These are phyloP conservation scores for Tetrapisispora fleetii DNA, from an alignment of 805 yeast species.

Conservation along the genomic window DNA sequence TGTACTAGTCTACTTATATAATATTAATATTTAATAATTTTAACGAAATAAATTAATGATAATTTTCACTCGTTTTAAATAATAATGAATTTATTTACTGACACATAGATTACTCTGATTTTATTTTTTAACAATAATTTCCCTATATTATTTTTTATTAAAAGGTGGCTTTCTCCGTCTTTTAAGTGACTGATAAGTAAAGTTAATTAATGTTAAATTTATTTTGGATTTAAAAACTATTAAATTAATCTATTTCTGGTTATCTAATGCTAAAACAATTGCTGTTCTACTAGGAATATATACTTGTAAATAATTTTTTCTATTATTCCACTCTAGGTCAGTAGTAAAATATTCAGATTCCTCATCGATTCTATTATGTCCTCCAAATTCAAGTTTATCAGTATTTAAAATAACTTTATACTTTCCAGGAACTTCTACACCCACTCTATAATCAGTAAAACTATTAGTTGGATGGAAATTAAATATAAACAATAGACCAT, in stretches of 20 bases:
- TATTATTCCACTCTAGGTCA: slow-evolving; percentile 68
- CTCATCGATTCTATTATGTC: slow-evolving; percentile 63
- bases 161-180: too few relatives aligned
- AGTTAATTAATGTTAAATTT: too few relatives aligned
- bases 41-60: background rate
- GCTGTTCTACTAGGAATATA: slow-evolving; percentile 73
- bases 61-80: too few relatives aligned
- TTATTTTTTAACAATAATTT: background rate
- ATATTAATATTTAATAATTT: too few relatives aligned
- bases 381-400: slow-evolving; percentile 67
- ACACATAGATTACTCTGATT: background rate
- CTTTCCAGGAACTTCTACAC: slow-evolving; percentile 72
- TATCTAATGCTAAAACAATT: slow-evolving; percentile 42
- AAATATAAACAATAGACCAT: slow-evolving; percentile 73
- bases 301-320: slow-evolving; percentile 68
- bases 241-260: background rate
- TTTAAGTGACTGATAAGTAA: too few relatives aligned
- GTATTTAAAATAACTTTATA: slow-evolving; percentile 68
- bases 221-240: background rate
- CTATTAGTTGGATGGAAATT: slow-evolving; percentile 84
- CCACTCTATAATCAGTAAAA: slow-evolving; percentile 78
- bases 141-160: background rate
- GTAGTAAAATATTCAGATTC: slow-evolving; percentile 54
- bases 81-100: background rate
- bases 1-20: background rate